These are phyloP conservation scores for Scheffersomyces stambukii DNA, from an alignment of 1,139 yeast species.

Conservation along the genomic window DNA sequence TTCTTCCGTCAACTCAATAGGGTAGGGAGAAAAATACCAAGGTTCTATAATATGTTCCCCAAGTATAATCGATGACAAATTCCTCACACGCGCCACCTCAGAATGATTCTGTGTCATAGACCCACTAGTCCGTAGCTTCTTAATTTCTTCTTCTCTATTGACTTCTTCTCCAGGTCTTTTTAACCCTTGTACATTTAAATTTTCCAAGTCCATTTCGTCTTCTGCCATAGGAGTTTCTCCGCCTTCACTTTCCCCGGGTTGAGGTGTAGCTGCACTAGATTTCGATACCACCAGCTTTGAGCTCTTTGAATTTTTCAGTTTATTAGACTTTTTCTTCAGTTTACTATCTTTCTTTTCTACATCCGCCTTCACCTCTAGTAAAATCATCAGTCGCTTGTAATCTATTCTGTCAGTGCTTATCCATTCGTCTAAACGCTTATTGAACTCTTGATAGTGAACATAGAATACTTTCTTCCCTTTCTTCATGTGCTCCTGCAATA, in stretches of 20 bases:
- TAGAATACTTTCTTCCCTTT: slow-evolving; percentile 80
- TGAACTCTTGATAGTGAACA: slow-evolving; percentile 91
- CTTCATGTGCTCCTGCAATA: slow-evolving; percentile 69
- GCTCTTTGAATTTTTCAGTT: slow-evolving; percentile 11
- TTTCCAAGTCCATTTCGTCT: slow-evolving; percentile 83
- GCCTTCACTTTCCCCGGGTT: slow-evolving; percentile 3
- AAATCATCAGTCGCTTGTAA: slow-evolving; percentile 58
- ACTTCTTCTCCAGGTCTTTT: slow-evolving; percentile 64
- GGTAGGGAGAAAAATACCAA: slow-evolving; percentile 98
- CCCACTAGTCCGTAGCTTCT: slow-evolving; percentile 86
- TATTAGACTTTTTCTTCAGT: slow-evolving; percentile 19
- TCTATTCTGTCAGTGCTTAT: slow-evolving; percentile 69
- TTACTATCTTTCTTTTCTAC: slow-evolving; percentile 32
- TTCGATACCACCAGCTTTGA: slow-evolving; percentile 12
- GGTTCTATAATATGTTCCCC: slow-evolving; percentile 95
- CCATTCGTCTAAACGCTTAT: slow-evolving; percentile 93
- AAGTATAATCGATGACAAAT: slow-evolving; percentile 69
- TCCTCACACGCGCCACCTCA: slow-evolving; percentile 89
- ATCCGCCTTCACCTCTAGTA: slow-evolving; percentile 64
- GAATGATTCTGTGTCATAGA: slow-evolving; percentile 91
- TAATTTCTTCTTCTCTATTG: slow-evolving; percentile 86
- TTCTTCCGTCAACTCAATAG: slow-evolving; percentile 87
- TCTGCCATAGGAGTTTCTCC: slow-evolving; percentile 29
- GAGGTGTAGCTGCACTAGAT: slow-evolving; percentile 19
- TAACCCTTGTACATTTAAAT: slow-evolving; percentile 79